These are phyloP conservation scores for Lactarius trivialis DNA, from an alignment of 768 basidiomycete genomes.

Conservation along the genomic window DNA sequence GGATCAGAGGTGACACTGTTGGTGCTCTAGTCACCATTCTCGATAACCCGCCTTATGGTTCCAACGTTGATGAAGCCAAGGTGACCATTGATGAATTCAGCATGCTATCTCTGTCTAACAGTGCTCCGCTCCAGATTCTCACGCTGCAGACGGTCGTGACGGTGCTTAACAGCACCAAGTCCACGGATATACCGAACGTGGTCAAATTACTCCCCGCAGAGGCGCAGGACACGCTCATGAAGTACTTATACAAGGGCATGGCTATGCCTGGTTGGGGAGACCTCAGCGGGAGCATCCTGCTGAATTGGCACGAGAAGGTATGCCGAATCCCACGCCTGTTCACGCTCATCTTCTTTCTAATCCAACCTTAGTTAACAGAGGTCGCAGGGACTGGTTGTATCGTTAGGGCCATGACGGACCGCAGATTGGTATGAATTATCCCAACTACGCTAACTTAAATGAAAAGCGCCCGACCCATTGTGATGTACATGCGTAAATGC, in stretches of 20 bases:
- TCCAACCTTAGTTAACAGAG: conserved; percentile 67
- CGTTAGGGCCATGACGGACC: conserved; percentile 76
- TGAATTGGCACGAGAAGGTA: conserved; percentile 98
- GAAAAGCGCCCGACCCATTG: conserved; percentile 1
- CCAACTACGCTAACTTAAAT: conserved; percentile 12
- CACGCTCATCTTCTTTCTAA: not conserved
- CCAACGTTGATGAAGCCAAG: conserved; percentile 84
- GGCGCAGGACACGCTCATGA: conserved; percentile 89
- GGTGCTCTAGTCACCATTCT: conserved; percentile 68
- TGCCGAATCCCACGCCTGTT: conserved; percentile 22
- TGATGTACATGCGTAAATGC: conserved; percentile 6
- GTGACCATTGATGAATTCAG: conserved; percentile 36
- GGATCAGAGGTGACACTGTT: conserved; percentile 61
- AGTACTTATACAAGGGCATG: conserved; percentile 98
- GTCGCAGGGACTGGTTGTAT: conserved; percentile 93
- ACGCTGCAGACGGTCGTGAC: conserved; percentile 76
- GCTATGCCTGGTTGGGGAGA: conserved; percentile 53
- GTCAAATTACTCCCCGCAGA: conserved; percentile 68
- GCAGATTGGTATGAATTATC: conserved; percentile 43
- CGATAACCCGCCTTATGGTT: conserved; percentile 83
- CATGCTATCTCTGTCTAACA: not conserved
- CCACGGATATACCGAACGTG: conserved; percentile 73
- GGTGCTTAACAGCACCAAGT: conserved; percentile 90
- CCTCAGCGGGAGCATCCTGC: conserved; percentile 56
- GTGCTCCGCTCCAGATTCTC: conserved; percentile 46